Conservation (phyloP, 2,329 filamentous ascomycete species). For the Sporothrix humicola region DNA sequence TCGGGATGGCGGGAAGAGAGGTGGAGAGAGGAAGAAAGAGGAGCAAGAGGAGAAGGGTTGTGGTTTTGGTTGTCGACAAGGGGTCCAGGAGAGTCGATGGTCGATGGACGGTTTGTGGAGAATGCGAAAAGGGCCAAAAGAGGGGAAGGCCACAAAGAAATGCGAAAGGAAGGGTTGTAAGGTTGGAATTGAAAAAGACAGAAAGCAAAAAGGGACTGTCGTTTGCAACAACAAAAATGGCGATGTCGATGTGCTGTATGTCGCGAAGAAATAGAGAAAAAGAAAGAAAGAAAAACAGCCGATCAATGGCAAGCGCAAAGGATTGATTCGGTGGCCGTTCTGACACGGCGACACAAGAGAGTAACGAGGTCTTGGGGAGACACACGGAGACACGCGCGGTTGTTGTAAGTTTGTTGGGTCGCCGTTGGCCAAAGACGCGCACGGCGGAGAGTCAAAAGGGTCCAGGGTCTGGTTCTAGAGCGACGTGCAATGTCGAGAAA, state of each 20-base stretch:
- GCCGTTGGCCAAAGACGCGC: constrained; percentile 14
- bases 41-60: neutral
- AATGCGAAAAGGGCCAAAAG: neutral
- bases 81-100: neutral
- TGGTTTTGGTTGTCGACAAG: neutral
- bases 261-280: too few relatives aligned
- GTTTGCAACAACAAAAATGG: neutral
- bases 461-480: neutral
- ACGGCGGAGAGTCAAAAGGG: neutral
- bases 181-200: neutral
- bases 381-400: neutral
- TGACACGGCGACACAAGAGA: constrained; percentile 11
- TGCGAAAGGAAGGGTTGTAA: neutral
- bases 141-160: constrained; percentile 5
- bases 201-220: neutral
- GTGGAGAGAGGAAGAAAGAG: neutral
- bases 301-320: neutral
- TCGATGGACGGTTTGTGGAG: constrained; percentile 8
- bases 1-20: constrained; percentile 7
- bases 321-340: constrained; percentile 6
- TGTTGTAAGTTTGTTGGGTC: neutral
- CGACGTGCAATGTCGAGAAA: neutral
- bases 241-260: neutral
- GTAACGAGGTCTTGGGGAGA: neutral
- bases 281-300: neutral